Base-by-base conservation (phyloP, 2,329 filamentous ascomycete species). In the Septoria linicola region DNA sequence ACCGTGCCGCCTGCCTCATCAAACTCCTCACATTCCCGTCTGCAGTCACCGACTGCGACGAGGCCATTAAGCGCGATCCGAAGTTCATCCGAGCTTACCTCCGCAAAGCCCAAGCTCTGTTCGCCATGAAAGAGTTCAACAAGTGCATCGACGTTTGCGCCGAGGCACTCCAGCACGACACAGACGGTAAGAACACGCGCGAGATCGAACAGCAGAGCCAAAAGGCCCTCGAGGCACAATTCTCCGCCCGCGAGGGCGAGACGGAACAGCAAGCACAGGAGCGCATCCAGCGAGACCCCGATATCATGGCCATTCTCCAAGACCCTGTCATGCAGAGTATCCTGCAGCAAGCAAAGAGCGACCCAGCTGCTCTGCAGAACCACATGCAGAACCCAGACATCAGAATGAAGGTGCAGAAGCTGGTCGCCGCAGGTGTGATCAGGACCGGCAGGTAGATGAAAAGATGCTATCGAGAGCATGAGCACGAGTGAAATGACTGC, bases 71-170 rank as follows among this genome's bases (percentile, higher is more conserved):
- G 80, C 87, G 85, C 63, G 93, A 99, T 65, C 80, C 87, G 51
- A 87, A 85, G 67, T 99, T 99, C 72, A 92, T 97, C 73, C 85
- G 92, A 50, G 93, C 93, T 6, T 97, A 97, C 73, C 87, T 99
- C 64, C 87, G 93, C 69, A 97, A 96, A 79, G 91, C 91, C 0
- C 91, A 97, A 75, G 89, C 90, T 35, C 89, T 92, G 72, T 90
- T 93, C 62, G 90, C 90, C 64, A 99, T 99, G 93, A 89, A 93
- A 72, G 92, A 99, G 73, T 97, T 96, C 79, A 96, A 86, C 72
- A 92, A 91, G 71, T 95, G 88, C 68, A 78, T 97, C 52, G 93
- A 99, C 68, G 87, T 86, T 6, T 96, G 91, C 75, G 82, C 82
- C 32, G 88, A 90, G 68, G 93, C 95, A 1, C 76, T 80, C 7